Conservation (phyloP, 768 basidiomycete genomes). For the Mycena chlorophos region DNA sequence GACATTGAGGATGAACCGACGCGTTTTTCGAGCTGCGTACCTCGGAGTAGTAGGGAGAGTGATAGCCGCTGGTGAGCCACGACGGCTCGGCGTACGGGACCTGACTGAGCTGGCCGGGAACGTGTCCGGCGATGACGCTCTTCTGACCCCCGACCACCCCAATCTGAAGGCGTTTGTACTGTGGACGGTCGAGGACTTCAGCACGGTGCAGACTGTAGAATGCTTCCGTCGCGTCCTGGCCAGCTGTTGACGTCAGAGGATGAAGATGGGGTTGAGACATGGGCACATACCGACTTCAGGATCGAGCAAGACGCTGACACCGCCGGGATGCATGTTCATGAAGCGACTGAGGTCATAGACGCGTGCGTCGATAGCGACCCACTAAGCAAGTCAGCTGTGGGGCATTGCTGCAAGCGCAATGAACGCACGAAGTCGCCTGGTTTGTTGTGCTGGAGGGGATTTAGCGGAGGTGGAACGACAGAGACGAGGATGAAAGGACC, state of each 20-base stretch:
- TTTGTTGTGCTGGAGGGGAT: conserved; percentile 68
- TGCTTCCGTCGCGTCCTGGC: conserved; percentile 75
- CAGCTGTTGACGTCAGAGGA: conserved; percentile 43
- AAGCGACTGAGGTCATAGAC: conserved; percentile 84
- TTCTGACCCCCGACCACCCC: conserved; percentile 63
- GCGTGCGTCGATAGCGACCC: conserved; percentile 81
- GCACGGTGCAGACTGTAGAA: conserved; percentile 77
- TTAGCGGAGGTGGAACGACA: conserved; percentile 3
- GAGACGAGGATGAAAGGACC: conserved; percentile 40
- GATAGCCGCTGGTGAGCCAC: conserved; percentile 66
- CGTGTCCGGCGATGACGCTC: conserved; percentile 46
- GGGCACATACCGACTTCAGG: conserved; percentile 61
- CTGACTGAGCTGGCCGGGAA: conserved; percentile 54
- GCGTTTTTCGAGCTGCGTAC: conserved; percentile 33
- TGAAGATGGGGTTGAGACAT: neutral
- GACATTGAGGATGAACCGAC: neutral
- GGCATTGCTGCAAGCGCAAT: neutral
- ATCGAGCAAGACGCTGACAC: conserved; percentile 69
- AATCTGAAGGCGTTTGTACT: conserved; percentile 63
- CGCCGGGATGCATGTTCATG: conserved; percentile 80
- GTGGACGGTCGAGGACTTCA: conserved; percentile 68
- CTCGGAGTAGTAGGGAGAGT: conserved; percentile 76
- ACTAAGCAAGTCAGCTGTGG: conserved; percentile 40
- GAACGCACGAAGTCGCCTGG: conserved; percentile 64
- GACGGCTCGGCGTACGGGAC: conserved; percentile 83